Evolutionary conservation across 176 grass and related monocot species (phyloP).

Genomic region (Typha latifolia): DNA sequence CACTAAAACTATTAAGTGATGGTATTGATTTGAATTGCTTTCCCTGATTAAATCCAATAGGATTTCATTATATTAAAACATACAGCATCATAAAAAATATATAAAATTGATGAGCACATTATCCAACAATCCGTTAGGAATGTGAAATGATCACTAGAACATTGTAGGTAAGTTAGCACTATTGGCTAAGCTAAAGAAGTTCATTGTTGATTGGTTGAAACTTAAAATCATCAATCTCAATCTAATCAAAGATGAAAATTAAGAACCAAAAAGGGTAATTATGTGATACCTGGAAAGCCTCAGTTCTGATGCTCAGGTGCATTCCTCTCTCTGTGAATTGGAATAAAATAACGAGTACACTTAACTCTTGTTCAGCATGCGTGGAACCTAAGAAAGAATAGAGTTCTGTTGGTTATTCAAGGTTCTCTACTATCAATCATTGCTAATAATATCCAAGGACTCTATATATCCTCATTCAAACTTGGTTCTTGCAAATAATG

Average conservation of each 20-base stretch:
- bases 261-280: constrained; percentile 8
- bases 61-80: no score
- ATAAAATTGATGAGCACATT: no score
- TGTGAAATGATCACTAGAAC: no score
- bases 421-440: not conserved
- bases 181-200: no score
- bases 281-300: constrained; percentile 65
- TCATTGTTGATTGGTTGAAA: constrained; percentile 1
- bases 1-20: no score
- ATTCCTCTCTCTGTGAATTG: constrained; percentile 46
- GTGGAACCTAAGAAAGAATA: constrained; percentile 31
- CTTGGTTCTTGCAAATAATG: no score
- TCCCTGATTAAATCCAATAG: no score
- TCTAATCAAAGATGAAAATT: constrained; percentile 13
- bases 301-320: constrained; percentile 54
- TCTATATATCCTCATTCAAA: not conserved
- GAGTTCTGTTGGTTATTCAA: not conserved
- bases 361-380: constrained; percentile 34
- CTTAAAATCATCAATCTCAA: not conserved
- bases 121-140: no score
- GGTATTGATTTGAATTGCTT: no score
- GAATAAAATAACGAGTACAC: constrained; percentile 49
- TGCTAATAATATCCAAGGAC: not conserved
- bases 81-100: no score
- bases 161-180: no score